phyloP scores from a whole-genome alignment of 2,329 filamentous ascomycete genomes.

The Xylaria multiplex region DNA sequence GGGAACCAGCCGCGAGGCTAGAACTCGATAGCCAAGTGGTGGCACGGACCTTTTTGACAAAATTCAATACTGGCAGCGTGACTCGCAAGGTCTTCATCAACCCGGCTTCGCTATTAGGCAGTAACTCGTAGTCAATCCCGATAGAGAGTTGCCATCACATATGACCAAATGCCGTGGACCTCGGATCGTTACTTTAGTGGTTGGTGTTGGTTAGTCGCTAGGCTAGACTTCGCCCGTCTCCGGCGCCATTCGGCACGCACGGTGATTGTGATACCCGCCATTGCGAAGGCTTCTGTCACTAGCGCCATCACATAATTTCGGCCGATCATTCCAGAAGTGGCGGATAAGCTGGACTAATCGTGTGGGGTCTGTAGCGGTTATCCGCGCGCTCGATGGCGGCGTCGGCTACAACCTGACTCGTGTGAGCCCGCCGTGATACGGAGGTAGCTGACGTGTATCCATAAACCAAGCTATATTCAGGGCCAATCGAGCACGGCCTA shows the following conservation, averaged over 20 bases:
- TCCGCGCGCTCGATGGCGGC: slow-evolving; percentile 14
- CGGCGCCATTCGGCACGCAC: slow-evolving; percentile 1
- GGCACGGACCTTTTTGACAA: slow-evolving; percentile 20
- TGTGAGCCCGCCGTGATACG: slow-evolving; percentile 24
- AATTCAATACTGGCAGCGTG: slow-evolving; percentile 19
- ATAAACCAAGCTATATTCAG: too few relatives aligned
- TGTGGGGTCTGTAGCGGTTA: slow-evolving; percentile 16
- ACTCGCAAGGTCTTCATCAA: slow-evolving; percentile 21
- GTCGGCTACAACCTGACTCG: slow-evolving; percentile 31
- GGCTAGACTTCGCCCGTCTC: slow-evolving; percentile 5
- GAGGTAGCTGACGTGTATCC: slow-evolving; percentile 32
- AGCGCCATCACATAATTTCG: slow-evolving; percentile 15
- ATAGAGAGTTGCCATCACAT: neutral
- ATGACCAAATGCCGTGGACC: slow-evolving; percentile 12
- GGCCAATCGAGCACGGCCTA: too few relatives aligned
- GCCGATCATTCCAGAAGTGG: neutral
- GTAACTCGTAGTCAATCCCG: neutral
- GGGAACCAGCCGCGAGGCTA: slow-evolving; percentile 2
- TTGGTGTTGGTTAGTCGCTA: slow-evolving; percentile 4
- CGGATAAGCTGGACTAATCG: slow-evolving; percentile 8
- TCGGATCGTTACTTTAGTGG: slow-evolving; percentile 6
- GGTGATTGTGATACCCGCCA: slow-evolving; percentile 15
- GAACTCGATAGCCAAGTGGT: slow-evolving; percentile 11
- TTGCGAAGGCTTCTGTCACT: slow-evolving; percentile 13
- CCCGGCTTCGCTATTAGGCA: slow-evolving; percentile 9